Evolutionary conservation across 176 grass and related monocot species (phyloP).

Genomic region (Puya raimondii): DNA sequence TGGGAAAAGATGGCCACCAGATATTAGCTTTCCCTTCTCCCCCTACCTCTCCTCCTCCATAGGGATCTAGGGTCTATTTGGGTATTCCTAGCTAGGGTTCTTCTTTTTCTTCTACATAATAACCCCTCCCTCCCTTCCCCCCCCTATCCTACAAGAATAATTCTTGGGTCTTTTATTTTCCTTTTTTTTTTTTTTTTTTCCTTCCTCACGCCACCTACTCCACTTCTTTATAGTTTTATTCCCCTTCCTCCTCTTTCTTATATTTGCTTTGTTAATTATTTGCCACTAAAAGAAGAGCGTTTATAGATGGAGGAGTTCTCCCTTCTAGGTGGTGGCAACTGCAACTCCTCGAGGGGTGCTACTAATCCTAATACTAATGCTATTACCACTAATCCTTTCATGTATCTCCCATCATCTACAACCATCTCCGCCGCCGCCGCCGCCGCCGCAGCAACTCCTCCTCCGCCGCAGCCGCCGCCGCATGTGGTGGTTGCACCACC

Average conservation of each 20-base stretch:
- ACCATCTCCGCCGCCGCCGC: constrained; percentile 7
- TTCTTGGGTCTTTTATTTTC: constrained; percentile 10
- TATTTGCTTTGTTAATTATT: neutral
- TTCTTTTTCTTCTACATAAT: neutral
- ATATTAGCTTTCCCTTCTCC: constrained; percentile 25
- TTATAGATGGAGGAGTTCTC: constrained; percentile 23
- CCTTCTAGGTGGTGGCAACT: constrained; percentile 30
- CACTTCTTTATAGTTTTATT: neutral
- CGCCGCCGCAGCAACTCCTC: constrained; percentile 20
- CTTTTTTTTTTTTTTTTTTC: constrained; percentile 24
- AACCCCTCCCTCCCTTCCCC: constrained; percentile 10
- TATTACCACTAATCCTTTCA: constrained; percentile 19
- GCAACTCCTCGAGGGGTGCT: constrained; percentile 28
- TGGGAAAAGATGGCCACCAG: constrained; percentile 78
- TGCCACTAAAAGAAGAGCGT: neutral
- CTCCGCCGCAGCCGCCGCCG: constrained; percentile 22
- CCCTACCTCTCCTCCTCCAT: neutral
- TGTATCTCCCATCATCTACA: constrained; percentile 39
- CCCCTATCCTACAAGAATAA: constrained; percentile 9
- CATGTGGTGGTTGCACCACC: constrained; percentile 26
- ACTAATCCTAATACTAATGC: no score
- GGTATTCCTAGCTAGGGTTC: neutral
- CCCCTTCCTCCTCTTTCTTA: neutral
- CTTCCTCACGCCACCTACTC: neutral
- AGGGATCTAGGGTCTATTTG: constrained; percentile 2